These are phyloP conservation scores for Camellia oleifera DNA, from an alignment of 179 eudicot genomes.

Conservation along the genomic window DNA sequence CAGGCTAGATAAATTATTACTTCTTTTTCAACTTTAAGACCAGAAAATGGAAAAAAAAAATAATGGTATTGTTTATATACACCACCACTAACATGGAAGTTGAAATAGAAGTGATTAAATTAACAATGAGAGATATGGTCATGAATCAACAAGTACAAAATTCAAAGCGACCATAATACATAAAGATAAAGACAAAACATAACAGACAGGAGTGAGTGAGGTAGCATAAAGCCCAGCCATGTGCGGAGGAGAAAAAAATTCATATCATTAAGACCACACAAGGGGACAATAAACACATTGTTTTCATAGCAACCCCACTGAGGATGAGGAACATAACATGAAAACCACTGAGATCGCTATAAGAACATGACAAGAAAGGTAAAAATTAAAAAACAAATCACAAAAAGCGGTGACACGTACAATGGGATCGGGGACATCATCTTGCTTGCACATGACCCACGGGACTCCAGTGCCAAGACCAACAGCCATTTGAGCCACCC, in stretches of 20 bases:
- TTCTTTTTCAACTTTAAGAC: background rate
- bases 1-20: background rate
- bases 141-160: constrained; percentile 2
- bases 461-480: constrained; percentile 76
- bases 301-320: constrained; percentile 20
- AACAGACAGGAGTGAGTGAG: background rate
- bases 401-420: constrained; percentile 25
- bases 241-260: constrained; percentile 28
- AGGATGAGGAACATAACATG: constrained; percentile 14
- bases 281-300: constrained; percentile 4
- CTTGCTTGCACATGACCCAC: constrained; percentile 64
- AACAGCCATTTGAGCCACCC: constrained; percentile 88
- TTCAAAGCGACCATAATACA: background rate
- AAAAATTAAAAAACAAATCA: background rate
- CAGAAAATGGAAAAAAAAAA: constrained; percentile 4
- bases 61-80: background rate
- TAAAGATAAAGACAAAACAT: constrained; percentile 9
- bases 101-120: background rate
- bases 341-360: constrained; percentile 10
- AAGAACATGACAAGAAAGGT: background rate
- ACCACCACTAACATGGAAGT: too few relatives aligned
- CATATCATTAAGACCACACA: constrained; percentile 5
- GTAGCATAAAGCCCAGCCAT: constrained; percentile 27
- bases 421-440: constrained; percentile 36
- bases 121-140: background rate